phyloP scores from a whole-genome alignment of 73 alveolate species.

The Paramecium bursaria region DNA sequence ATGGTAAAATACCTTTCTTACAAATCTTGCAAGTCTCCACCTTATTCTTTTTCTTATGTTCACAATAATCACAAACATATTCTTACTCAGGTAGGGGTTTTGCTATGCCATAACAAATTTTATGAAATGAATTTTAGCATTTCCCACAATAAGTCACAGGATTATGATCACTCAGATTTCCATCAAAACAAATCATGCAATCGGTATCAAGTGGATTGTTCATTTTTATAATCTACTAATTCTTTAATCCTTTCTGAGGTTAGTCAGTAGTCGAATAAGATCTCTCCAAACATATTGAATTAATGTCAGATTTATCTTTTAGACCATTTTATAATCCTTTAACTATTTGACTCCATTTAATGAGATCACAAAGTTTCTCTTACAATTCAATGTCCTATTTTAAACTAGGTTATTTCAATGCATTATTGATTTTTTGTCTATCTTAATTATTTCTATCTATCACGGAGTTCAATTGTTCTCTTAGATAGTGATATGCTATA shows the following conservation, averaged over 20 bases:
- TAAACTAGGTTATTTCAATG: neutral
- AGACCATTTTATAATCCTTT: slow-evolving; percentile 35
- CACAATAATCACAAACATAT: slow-evolving; percentile 28
- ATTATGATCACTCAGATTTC: slow-evolving; percentile 22
- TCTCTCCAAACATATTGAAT: neutral
- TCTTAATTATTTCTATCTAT: neutral
- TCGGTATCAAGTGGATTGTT: slow-evolving; percentile 47
- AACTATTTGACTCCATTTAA: slow-evolving; percentile 33
- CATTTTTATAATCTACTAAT: slow-evolving; percentile 38
- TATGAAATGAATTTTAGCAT: slow-evolving; percentile 46
- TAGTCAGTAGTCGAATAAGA: no score
- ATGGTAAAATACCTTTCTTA: slow-evolving; percentile 23
- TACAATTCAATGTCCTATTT: neutral
- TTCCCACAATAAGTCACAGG: slow-evolving; percentile 57
- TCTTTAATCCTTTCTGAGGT: no score
- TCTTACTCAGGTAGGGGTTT: slow-evolving; percentile 34
- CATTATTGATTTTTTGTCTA: neutral
- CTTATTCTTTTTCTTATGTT: neutral
- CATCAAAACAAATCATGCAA: slow-evolving; percentile 57
- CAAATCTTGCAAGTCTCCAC: slow-evolving; percentile 37
- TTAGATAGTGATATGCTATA: slow-evolving; percentile 26
- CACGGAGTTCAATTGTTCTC: neutral
- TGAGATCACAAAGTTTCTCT: neutral
- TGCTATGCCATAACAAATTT: slow-evolving; percentile 34
- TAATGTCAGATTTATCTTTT: slow-evolving; percentile 13